These are phyloP conservation scores for Marasmius oreades DNA, from an alignment of 1,284 basidiomycete species.

Conservation along the genomic window DNA sequence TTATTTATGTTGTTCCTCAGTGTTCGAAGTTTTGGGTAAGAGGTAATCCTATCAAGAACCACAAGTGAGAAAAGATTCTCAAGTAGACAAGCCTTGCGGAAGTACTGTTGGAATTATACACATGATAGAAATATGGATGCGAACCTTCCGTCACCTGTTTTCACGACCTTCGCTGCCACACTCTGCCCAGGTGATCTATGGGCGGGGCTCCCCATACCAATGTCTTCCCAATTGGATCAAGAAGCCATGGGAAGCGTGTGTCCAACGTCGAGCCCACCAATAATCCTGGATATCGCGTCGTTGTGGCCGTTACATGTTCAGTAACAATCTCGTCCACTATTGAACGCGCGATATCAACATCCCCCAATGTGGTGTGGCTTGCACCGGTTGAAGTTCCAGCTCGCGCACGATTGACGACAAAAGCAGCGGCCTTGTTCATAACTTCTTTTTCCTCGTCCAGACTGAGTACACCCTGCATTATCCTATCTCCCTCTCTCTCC, in stretches of 20 bases:
- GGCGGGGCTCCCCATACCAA: slow-evolving; percentile 69
- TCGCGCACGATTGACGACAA: slow-evolving; percentile 9
- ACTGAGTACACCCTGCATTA: slow-evolving; percentile 16
- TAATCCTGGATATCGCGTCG: slow-evolving; percentile 30
- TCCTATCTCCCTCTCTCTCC: slow-evolving; percentile 17
- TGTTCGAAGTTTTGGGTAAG: too few relatives aligned
- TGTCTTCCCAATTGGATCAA: slow-evolving; percentile 59
- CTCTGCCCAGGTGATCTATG: slow-evolving; percentile 50
- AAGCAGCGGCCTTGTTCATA: slow-evolving; percentile 22
- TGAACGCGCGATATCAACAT: background rate
- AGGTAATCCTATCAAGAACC: too few relatives aligned
- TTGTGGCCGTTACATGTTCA: background rate
- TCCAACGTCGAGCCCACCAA: slow-evolving; percentile 41
- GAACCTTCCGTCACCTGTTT: background rate
- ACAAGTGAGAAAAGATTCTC: too few relatives aligned
- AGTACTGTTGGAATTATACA: too few relatives aligned
- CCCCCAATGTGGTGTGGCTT: background rate
- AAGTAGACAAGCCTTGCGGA: too few relatives aligned
- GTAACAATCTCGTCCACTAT: background rate
- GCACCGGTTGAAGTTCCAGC: background rate
- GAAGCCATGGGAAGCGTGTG: slow-evolving; percentile 40
- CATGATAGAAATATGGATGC: background rate
- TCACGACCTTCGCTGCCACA: slow-evolving; percentile 10
- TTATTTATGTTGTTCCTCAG: too few relatives aligned
- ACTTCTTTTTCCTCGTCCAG: slow-evolving; percentile 26